phyloP scores from a whole-genome alignment of 2,329 filamentous ascomycete genomes.

The Berkeleyomyces basicola region DNA sequence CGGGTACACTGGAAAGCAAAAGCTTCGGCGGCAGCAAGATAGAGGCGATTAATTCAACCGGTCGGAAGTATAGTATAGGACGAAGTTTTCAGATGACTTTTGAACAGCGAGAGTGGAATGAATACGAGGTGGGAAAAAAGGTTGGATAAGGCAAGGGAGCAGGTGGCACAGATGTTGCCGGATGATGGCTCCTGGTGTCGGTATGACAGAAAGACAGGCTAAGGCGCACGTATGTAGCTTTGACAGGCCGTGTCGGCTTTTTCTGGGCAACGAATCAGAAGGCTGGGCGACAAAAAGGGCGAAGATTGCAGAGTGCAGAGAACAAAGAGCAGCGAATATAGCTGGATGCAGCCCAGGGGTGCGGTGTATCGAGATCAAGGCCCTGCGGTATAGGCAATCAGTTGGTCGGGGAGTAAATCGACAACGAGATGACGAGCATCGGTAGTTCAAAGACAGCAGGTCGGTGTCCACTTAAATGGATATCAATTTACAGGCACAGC shows the following conservation, averaged over 20 bases:
- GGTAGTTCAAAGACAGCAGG: too few species aligned
- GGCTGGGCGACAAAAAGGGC: not conserved
- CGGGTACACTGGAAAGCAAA: too few species aligned
- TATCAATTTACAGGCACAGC: too few species aligned
- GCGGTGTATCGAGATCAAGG: too few species aligned
- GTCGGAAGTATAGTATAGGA: not conserved
- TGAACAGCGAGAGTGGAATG: not conserved
- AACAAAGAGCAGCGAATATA: not conserved
- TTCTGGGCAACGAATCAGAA: not conserved
- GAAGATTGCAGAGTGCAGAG: not conserved
- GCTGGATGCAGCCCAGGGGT: not conserved
- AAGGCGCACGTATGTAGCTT: not conserved
- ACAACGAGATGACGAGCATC: too few species aligned
- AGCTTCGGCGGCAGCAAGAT: not conserved
- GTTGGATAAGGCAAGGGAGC: not conserved
- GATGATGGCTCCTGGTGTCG: not conserved
- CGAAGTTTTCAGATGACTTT: not conserved
- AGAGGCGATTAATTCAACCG: not conserved
- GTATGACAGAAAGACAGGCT: not conserved
- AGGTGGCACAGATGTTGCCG: not conserved
- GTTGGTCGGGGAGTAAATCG: too few species aligned
- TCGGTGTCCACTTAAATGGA: too few species aligned
- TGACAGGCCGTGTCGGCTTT: not conserved
- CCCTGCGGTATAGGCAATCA: too few species aligned
- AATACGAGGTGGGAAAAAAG: not conserved